A percentile compares a stretch with the other conserved stretches of the same genome.
phyloP scores from a whole-genome alignment of 768 basidiomycete genomes.

The Trametes maxima region DNA sequence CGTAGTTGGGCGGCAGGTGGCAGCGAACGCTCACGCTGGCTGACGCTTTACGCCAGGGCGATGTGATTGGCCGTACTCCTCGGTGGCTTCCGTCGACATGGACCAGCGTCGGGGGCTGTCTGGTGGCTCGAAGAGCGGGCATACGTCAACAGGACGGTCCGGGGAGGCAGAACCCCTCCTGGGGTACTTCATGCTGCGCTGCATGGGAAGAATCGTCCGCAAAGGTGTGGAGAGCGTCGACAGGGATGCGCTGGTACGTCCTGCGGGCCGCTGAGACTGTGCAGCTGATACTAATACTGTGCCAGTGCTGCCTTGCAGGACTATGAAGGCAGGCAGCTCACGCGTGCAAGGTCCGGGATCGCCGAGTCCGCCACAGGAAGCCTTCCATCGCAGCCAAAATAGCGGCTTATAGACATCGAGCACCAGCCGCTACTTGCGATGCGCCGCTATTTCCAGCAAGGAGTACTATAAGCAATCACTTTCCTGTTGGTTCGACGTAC shows the following conservation, averaged over 20 bases:
- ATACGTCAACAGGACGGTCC: neutral
- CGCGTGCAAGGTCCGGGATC: neutral
- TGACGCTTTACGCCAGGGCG: neutral
- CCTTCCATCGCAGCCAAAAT: neutral
- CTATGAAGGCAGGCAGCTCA: neutral
- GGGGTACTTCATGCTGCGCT: constrained; percentile 1
- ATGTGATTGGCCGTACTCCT: neutral
- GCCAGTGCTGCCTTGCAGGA: neutral
- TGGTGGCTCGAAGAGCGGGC: neutral
- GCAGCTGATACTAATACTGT: neutral
- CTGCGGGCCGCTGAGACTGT: neutral
- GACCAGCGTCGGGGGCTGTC: neutral
- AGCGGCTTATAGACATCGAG: neutral
- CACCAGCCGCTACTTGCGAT: neutral
- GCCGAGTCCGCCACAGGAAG: neutral
- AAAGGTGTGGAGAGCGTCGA: too few species aligned
- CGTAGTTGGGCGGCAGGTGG: neutral
- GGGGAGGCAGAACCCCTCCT: neutral
- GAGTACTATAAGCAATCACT: neutral
- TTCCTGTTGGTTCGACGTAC: neutral
- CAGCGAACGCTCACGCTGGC: neutral
- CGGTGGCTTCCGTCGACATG: neutral
- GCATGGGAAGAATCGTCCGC: neutral
- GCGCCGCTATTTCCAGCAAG: neutral
- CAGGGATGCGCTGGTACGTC: neutral